Percentiles rank a stretch among this genome's conserved stretches.
These are phyloP conservation scores for Ceriops zippeliana DNA, from an alignment of 345 rosid species.

Conservation along the genomic window DNA sequence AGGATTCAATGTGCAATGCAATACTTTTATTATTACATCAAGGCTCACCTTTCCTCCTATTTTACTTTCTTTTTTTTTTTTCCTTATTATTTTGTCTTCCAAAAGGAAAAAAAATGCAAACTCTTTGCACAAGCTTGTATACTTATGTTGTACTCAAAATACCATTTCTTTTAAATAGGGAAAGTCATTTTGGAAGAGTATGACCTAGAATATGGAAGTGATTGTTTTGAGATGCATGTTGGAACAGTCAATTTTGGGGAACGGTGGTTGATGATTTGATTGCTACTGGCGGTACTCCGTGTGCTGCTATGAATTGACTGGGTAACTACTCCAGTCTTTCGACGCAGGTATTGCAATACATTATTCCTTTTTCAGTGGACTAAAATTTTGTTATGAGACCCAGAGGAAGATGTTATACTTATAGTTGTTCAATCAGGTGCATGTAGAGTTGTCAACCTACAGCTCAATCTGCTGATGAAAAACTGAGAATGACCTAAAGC, in stretches of 20 bases:
- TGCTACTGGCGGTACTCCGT: slow-evolving; percentile 94
- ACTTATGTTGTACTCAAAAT: neutral
- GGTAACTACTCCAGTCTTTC: slow-evolving; percentile 35
- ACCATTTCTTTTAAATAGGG: slow-evolving; percentile 37
- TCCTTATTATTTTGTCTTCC: too few relatives aligned
- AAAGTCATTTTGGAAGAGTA: slow-evolving; percentile 83
- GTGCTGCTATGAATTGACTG: slow-evolving; percentile 88
- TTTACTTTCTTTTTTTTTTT: too few relatives aligned
- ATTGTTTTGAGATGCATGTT: slow-evolving; percentile 87
- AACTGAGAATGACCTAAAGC: too few relatives aligned
- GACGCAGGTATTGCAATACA: neutral
- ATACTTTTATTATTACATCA: too few relatives aligned
- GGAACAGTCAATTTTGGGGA: slow-evolving; percentile 81
- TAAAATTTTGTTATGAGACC: neutral
- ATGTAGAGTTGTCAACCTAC: too few relatives aligned
- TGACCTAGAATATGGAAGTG: slow-evolving; percentile 79
- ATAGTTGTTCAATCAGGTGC: too few relatives aligned
- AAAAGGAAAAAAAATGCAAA: too few relatives aligned
- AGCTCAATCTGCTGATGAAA: too few relatives aligned
- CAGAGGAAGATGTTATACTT: too few relatives aligned
- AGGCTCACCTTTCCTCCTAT: too few relatives aligned
- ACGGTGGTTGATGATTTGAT: slow-evolving; percentile 86
- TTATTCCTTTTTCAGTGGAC: neutral
- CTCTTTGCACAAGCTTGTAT: too few relatives aligned
- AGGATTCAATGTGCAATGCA: too few relatives aligned